These are phyloP conservation scores for Picea glauca DNA, from an alignment of 75 land plant genomes.

Conservation along the genomic window DNA sequence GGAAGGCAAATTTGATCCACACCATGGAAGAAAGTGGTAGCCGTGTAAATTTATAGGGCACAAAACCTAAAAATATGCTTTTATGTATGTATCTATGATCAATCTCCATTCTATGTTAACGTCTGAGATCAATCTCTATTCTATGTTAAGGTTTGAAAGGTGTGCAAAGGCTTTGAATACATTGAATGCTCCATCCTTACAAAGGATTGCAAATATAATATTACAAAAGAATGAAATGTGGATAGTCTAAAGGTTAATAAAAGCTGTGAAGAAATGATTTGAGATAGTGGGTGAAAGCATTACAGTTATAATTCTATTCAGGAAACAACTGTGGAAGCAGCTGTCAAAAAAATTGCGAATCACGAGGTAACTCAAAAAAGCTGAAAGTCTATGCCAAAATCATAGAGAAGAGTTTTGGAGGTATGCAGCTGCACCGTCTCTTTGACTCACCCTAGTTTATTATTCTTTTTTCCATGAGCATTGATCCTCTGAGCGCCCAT, in stretches of 20 bases:
- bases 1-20: neutral
- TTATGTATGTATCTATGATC: too few relatives aligned
- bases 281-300: neutral
- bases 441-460: too few relatives aligned
- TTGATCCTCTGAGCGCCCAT: neutral
- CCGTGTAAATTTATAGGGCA: neutral
- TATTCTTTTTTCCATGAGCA: neutral
- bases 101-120: neutral
- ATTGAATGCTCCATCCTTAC: neutral
- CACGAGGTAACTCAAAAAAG: neutral
- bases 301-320: neutral
- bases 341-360: neutral
- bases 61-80: too few relatives aligned
- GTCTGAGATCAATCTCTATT: neutral
- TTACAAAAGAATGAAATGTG: neutral
- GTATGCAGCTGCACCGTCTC: neutral
- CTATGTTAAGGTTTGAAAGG: neutral
- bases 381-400: constrained; percentile 1
- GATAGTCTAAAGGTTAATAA: neutral
- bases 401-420: neutral
- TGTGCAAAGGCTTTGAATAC: neutral
- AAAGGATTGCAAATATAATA: neutral
- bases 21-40: neutral
- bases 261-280: constrained; percentile 9
- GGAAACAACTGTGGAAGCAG: constrained; percentile 5